These are phyloP conservation scores for Suhomyces xylopsoci DNA, from an alignment of 805 yeast species.

Conservation along the genomic window DNA sequence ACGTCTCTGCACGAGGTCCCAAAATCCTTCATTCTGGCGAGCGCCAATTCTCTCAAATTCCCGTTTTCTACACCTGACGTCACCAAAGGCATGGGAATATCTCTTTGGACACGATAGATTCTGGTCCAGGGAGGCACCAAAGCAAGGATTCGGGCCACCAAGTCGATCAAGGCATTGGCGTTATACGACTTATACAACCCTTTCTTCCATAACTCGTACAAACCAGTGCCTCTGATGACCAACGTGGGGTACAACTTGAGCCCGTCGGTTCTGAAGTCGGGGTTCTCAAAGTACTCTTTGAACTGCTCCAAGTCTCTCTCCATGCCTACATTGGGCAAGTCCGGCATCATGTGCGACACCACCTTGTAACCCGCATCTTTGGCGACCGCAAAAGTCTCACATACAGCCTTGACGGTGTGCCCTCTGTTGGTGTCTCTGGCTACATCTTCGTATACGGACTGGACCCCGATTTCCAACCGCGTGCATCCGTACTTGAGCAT, in stretches of 20 bases:
- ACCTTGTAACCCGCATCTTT: constrained; percentile 98
- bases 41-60: constrained; percentile 88
- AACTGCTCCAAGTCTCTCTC: constrained; percentile 96
- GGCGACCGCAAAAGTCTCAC: constrained; percentile 93
- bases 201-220: constrained; percentile 95
- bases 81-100: constrained; percentile 98
- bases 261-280: constrained; percentile 96
- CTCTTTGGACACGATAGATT: constrained; percentile 96
- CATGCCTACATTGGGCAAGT: constrained; percentile 97
- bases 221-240: constrained; percentile 95
- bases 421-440: constrained; percentile 98
- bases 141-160: constrained; percentile 93
- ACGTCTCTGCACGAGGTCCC: constrained; percentile 96
- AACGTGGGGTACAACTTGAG: constrained; percentile 92
- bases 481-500: constrained; percentile 97
- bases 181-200: constrained; percentile 93
- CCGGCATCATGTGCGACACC: constrained; percentile 99
- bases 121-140: constrained; percentile 99
- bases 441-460: constrained; percentile 95
- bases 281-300: constrained; percentile 93
- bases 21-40: constrained; percentile 97
- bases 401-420: constrained; percentile 92
- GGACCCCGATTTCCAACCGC: constrained; percentile 94
- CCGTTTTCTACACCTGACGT: constrained; percentile 98
- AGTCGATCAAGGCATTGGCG: constrained; percentile 89